These are phyloP conservation scores for Phialocephala sp. DNA, from an alignment of 2,329 filamentous ascomycete genomes.

Conservation along the genomic window DNA sequence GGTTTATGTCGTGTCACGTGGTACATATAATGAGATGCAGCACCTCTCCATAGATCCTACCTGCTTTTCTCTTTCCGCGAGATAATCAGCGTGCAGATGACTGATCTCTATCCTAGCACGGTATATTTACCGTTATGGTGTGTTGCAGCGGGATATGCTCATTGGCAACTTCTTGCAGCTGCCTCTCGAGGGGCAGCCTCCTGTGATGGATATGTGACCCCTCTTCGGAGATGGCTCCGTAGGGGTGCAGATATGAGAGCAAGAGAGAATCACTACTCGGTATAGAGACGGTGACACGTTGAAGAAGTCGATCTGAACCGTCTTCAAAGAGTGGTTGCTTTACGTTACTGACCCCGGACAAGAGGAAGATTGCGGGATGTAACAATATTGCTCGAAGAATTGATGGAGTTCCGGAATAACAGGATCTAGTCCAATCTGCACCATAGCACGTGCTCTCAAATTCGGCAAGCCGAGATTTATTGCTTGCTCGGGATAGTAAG, in stretches of 20 bases:
- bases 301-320: conserved; percentile 16
- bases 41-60: not conserved
- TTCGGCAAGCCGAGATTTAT: conserved; percentile 1
- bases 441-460: not conserved
- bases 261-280: conserved; percentile 4
- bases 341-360: not conserved
- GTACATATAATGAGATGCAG: conserved; percentile 19
- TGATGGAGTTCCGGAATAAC: not conserved
- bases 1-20: conserved; percentile 4
- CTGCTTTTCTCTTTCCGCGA: not conserved
- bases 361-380: conserved; percentile 8
- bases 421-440: not conserved
- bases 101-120: conserved; percentile 15
- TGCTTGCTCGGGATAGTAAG: not conserved
- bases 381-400: not conserved
- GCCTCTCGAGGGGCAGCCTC: not conserved
- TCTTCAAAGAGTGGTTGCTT: conserved; percentile 13
- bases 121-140: conserved; percentile 5
- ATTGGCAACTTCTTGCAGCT: not conserved
- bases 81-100: conserved; percentile 12
- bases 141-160: conserved; percentile 10
- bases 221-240: not conserved
- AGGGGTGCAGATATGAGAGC: not conserved
- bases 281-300: conserved; percentile 15
- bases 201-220: not conserved